Evolutionary conservation across 164 flowering plant genomes (phyloP), one percentile per base, ranked within the genome.

Genomic region (Berberis thunbergii): DNA sequence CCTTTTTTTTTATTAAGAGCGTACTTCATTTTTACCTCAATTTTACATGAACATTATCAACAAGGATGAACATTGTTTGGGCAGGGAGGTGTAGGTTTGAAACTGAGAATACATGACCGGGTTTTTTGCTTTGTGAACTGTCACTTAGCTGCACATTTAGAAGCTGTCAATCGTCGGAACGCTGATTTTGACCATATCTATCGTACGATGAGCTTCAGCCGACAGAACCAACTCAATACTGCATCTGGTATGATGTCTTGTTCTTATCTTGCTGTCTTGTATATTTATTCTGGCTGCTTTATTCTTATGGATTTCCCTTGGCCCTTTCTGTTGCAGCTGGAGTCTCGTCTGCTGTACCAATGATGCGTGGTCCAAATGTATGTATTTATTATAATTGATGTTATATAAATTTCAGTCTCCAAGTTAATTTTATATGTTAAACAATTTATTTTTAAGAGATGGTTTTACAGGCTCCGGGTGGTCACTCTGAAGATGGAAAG

Each of bases 121-220:
- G 80, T 79, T 66, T 79, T 95, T 42, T 91, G 98, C 78, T 91
- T 95, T 72, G 91, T 95, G 64, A 91, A 89, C 76, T 95, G 98
- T 76, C 99, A 95, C 74, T 82, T 91, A 75, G 99, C 99, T 67
- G 99, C 99, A 62, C 99, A 95, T 75, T 71, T 95, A 64, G 99
- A 95, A 77, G 99, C 99, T 53, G 96, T 95, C 42, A 86, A 81
- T 70, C 87, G 97, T 1, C 88, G 99, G 0, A 95, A 95, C 79
- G 97, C 96, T 40, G 99, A 95, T 69, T 95, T 91, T 77, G 96
- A 89, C 75, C 95, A 95, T 75, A 81, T 89, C 39, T 91, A 72
- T 63, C 80, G 85, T 61, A 85, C 79, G 4, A 82, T 95, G 95
- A 72, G 69, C 65, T 95, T 95, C 75, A 79, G 76, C 69, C 81